Base-by-base conservation (phyloP, 140 eudicot genomes). In the Bidens hawaiensis region DNA sequence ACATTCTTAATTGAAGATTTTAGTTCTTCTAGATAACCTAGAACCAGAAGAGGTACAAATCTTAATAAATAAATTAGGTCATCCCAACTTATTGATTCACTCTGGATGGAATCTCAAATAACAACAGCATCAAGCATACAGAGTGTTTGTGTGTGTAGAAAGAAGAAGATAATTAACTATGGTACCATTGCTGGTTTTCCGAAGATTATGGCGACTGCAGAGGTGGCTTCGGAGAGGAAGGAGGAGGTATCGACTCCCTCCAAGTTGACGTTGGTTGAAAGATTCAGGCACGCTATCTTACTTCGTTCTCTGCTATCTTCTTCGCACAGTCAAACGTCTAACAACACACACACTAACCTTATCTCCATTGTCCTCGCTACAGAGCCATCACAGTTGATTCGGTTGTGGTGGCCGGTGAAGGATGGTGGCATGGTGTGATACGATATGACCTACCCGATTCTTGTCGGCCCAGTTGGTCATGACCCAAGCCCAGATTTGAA, bases 261-360 rank as follows among this genome's bases (percentile, higher is more conserved):
- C 48, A 87, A 77, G 80, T 67, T 83, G 51, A 87, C 93, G 75
- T 87, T 87, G 13, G 95, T 83, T 21, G 95, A 85, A 15, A 88
- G 67, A 74, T 83, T 84, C 48, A 88, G 68, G 81, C 96, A 85
- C 69, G 96, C 94, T 94, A 85, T 88, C n/a, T n/a, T n/a, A n/a
- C 60, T 69, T 83, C 27, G 46, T 15, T 10, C 25, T 48, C 27
- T 19, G 4, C 56, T 5, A n/a, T n/a, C n/a, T 7, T 14, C 43
- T 46, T 56, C 56, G 50, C 65, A 12, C 34, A n/a, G 1, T 31
- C 63, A 16, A 60, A 60, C 33, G 62, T 68, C 68, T 60, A n/a
- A n/a, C n/a, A n/a, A n/a, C n/a, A n/a, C n/a, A n/a, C n/a, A n/a
- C n/a, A n/a, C n/a, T n/a, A n/a, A n/a, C n/a, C n/a, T n/a, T n/a